These are phyloP conservation scores for Geosmithia flava DNA, from an alignment of 2,329 filamentous ascomycete species.

Conservation along the genomic window DNA sequence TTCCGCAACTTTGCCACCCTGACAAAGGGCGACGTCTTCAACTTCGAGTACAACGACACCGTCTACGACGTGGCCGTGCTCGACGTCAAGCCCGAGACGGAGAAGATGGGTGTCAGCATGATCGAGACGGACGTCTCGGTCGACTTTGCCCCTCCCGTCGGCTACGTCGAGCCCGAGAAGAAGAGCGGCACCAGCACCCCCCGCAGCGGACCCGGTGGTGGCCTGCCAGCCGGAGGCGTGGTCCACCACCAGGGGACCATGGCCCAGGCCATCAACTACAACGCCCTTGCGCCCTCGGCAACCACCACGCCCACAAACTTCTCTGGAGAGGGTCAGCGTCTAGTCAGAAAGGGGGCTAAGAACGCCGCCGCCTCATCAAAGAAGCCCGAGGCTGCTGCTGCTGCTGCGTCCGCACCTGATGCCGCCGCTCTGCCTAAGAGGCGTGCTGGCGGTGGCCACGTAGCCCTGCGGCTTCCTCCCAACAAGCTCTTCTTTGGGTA, in stretches of 20 bases:
- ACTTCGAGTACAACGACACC: conserved; percentile 92
- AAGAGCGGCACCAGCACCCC: conserved; percentile 80
- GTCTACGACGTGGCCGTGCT: conserved; percentile 87
- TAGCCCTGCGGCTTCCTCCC: conserved; percentile 64
- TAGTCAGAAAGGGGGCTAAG: conserved; percentile 76
- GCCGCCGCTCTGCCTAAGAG: conserved; percentile 18
- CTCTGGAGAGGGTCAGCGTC: conserved; percentile 62
- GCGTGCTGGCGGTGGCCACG: conserved; percentile 36
- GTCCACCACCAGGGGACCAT: conserved; percentile 83
- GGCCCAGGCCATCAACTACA: conserved; percentile 97
- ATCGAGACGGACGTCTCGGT: conserved; percentile 95
- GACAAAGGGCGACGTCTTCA: conserved; percentile 89
- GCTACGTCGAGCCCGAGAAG: conserved; percentile 79
- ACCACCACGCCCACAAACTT: conserved; percentile 68
- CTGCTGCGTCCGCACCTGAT: conserved; percentile 5
- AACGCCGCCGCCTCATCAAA: conserved; percentile 50
- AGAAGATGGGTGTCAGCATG: conserved; percentile 81
- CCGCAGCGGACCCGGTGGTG: conserved; percentile 53
- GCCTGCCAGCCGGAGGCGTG: conserved; percentile 57
- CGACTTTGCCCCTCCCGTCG: conserved; percentile 87
- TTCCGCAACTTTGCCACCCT: conserved; percentile 93
- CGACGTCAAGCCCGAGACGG: conserved; percentile 77
- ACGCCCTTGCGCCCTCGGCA: conserved; percentile 71
- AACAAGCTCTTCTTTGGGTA: conserved; percentile 98
- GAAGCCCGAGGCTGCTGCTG: conserved; percentile 45